Evolutionary conservation across 371 early-diverging fungal genomes (phyloP).

Genomic region (Apophysomyces sp.): DNA sequence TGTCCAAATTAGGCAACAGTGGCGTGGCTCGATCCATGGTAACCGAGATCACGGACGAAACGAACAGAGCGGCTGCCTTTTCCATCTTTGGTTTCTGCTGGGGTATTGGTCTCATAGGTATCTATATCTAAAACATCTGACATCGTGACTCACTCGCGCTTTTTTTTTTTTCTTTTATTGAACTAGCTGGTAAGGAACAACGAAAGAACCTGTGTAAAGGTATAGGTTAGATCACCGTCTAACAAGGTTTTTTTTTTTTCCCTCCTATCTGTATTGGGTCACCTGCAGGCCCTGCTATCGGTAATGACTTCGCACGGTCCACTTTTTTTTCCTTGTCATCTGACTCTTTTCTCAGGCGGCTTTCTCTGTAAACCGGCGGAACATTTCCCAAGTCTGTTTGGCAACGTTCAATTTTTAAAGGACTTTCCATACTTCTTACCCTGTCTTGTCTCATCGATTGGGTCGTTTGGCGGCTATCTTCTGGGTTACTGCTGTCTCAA

Average conservation of each 20-base stretch:
- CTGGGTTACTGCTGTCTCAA: conserved; percentile 72
- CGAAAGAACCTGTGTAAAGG: neutral
- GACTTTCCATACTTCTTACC: conserved; percentile 87
- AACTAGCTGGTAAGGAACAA: conserved; percentile 21
- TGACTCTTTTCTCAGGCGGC: conserved; percentile 56
- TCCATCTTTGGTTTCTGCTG: conserved; percentile 69
- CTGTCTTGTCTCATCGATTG: conserved; percentile 69
- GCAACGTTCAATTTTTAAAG: conserved; percentile 57
- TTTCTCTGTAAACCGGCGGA: conserved; percentile 74
- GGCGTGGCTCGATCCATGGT: conserved; percentile 84
- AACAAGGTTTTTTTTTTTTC: too few relatives aligned
- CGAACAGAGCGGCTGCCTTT: conserved; percentile 74
- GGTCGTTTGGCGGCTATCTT: conserved; percentile 64
- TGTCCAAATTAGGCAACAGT: conserved; percentile 59
- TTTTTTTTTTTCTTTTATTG: neutral
- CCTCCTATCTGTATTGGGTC: neutral
- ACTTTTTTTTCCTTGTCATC: neutral
- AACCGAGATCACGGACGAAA: conserved; percentile 83
- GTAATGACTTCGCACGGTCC: neutral
- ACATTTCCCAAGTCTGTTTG: conserved; percentile 72
- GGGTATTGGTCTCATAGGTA: conserved; percentile 66
- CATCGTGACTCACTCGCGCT: neutral
- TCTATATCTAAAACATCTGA: neutral
- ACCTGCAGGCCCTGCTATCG: neutral
- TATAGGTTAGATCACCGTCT: neutral